Evolutionary conservation across 2,329 filamentous ascomycete genomes (phyloP).

Genomic region (Colletotrichum euphorbiae): DNA sequence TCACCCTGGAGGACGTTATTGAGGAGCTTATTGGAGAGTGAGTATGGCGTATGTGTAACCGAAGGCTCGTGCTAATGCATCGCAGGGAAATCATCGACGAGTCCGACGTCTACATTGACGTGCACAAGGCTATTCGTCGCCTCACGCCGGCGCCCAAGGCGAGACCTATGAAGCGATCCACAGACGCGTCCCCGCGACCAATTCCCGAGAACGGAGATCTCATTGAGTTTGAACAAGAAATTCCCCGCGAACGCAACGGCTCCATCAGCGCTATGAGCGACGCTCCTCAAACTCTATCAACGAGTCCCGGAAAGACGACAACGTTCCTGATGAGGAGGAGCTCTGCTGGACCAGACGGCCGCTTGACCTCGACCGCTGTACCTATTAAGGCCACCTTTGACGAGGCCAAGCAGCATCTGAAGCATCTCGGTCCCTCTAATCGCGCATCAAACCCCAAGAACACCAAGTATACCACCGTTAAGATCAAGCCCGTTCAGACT

Average conservation of each 20-base stretch:
- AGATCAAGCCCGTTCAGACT: conserved; percentile 70
- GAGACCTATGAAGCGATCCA: conserved; percentile 60
- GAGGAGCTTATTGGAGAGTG: conserved; percentile 98
- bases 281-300: conserved; percentile 52
- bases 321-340: conserved; percentile 71
- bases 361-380: conserved; percentile 58
- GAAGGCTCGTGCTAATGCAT: neutral
- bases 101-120: conserved; percentile 97
- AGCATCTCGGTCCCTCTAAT: conserved; percentile 75
- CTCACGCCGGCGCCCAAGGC: conserved; percentile 86
- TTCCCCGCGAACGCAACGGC: conserved; percentile 46
- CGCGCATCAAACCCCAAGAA: conserved; percentile 72
- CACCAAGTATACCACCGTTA: conserved; percentile 72
- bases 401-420: conserved; percentile 73
- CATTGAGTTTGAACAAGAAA: conserved; percentile 54
- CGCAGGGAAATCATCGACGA: conserved; percentile 96
- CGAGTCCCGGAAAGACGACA: conserved; percentile 61
- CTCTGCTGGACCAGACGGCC: conserved; percentile 66
- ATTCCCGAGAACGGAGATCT: conserved; percentile 41
- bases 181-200: conserved; percentile 45
- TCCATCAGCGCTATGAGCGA: conserved; percentile 55
- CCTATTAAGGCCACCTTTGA: conserved; percentile 70
- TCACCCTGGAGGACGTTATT: conserved; percentile 97
- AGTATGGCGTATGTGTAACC: conserved; percentile 52
- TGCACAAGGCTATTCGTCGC: conserved; percentile 96